Evolutionary conservation across 106 monocot genomes (phyloP).

Genomic region (Amphibolis antarctica): DNA sequence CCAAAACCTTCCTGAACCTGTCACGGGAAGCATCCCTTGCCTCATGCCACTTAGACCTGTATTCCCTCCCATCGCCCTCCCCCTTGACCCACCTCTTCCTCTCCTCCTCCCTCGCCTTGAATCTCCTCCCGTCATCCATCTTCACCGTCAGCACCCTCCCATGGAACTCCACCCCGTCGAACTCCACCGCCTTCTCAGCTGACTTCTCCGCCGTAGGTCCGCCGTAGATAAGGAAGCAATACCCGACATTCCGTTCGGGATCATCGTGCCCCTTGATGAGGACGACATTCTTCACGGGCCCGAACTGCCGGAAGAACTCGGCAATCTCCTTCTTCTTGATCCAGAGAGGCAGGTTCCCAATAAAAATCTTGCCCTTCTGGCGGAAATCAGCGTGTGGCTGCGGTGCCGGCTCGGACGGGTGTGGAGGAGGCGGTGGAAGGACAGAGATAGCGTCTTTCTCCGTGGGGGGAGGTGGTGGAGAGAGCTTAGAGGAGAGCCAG

Average conservation of each 20-base stretch:
- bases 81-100: slow-evolving; percentile 47
- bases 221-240: slow-evolving; percentile 79
- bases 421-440: background rate
- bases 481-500: slow-evolving; percentile 67
- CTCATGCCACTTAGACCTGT: slow-evolving; percentile 75
- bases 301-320: slow-evolving; percentile 88
- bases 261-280: slow-evolving; percentile 75
- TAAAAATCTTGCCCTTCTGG: slow-evolving; percentile 70
- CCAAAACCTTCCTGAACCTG: slow-evolving; percentile 50
- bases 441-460: too few species aligned
- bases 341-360: slow-evolving; percentile 82
- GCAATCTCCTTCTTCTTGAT: slow-evolving; percentile 84
- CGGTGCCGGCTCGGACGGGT: background rate
- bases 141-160: slow-evolving; percentile 62
- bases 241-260: slow-evolving; percentile 77
- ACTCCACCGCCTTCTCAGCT: slow-evolving; percentile 61
- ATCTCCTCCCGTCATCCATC: slow-evolving; percentile 72
- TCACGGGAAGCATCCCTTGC: slow-evolving; percentile 49
- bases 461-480: slow-evolving; percentile 44
- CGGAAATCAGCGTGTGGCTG: slow-evolving; percentile 15
- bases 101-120: slow-evolving; percentile 49
- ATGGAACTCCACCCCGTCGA: slow-evolving; percentile 81
- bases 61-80: slow-evolving; percentile 24
- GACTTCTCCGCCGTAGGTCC: slow-evolving; percentile 62
- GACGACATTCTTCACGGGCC: slow-evolving; percentile 71